Base-by-base conservation (phyloP, 83 land plant species). In the Picea mariana region DNA sequence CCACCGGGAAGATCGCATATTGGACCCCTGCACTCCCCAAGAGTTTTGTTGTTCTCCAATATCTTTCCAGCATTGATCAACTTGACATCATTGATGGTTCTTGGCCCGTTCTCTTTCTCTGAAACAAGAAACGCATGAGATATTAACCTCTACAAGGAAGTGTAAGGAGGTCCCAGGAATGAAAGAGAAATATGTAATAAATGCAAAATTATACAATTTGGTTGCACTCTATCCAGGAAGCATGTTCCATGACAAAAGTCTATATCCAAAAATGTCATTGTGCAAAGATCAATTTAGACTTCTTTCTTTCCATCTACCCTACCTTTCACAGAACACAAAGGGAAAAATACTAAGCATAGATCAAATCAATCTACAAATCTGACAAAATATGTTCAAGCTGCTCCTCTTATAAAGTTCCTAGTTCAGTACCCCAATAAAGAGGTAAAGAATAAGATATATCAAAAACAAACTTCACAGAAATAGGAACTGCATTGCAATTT, bases 31-130 rank as follows among this genome's bases (percentile, higher is more conserved):
- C 92, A 93, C 63, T 92, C 94, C 44, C 82, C 89, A 1, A 93
- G 64, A 34, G 96, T 93, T 87, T 84, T 88, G 79, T 83, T 87
- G 81, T 90, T 92, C 81, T 93, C 96, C 49, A 93, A 69, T 78
- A 93, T 87, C 82, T 84, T 93, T 77, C 96, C 96, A 77, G 94
- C 92, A 80, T 93, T 93, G 55, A 93, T 93, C 87, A 93, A 80
- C 87, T 93, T 93, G 67, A 93, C 86, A 78, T 93, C 96, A 80
- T 93, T 93, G 60, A 92, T 85, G 6, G 92, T 88, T 78, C 79
- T 90, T 77, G 96, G 96, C 69, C 91, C 92, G 86, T 93, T 89
- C 62, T 85, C 94, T 78, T 89, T 91, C 18, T 89, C 95, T 93
- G 88, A 17, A 78, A 78, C 23, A n/a, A 78, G 60, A 7, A 52